A percentile compares a stretch with the other conserved stretches of the same genome.
phyloP scores from a whole-genome alignment of 2,329 filamentous ascomycete genomes.

The Monilinia vaccinii-corymbosi region DNA sequence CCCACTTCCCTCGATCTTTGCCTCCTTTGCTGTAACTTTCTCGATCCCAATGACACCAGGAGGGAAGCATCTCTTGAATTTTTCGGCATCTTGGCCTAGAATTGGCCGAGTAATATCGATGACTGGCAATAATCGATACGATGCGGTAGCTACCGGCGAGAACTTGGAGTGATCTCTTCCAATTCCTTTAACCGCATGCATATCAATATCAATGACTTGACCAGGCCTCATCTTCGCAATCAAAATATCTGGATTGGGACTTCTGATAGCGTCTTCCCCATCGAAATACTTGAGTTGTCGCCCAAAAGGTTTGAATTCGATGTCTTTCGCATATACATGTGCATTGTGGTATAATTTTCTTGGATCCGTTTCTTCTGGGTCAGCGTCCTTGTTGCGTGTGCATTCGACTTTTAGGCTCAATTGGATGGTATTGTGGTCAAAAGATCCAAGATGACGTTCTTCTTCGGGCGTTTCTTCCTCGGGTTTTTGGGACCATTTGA shows the following conservation, averaged over 20 bases:
- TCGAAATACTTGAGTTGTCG: conserved; percentile 61
- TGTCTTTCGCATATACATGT: conserved; percentile 70
- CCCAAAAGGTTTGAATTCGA: conserved; percentile 69
- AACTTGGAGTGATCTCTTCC: conserved; percentile 95
- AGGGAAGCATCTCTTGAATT: conserved; percentile 86
- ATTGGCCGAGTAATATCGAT: conserved; percentile 82
- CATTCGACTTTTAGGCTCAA: conserved; percentile 72
- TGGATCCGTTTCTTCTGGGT: conserved; percentile 67
- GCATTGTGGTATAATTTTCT: conserved; percentile 78
- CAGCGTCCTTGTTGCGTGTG: conserved; percentile 66
- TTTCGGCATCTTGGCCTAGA: conserved; percentile 73
- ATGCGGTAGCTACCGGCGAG: conserved; percentile 89
- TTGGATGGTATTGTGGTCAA: conserved; percentile 81
- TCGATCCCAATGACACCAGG: conserved; percentile 77
- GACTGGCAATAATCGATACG: conserved; percentile 80
- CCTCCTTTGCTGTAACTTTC: conserved; percentile 59
- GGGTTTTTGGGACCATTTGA: conserved; percentile 74
- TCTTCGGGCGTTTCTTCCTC: conserved; percentile 49
- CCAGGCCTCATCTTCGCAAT: conserved; percentile 89
- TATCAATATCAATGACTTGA: conserved; percentile 75
- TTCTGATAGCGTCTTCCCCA: conserved; percentile 57
- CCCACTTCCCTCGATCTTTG: conserved; percentile 46
- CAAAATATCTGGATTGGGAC: conserved; percentile 85
- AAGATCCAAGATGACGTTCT: conserved; percentile 43
- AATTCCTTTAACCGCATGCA: conserved; percentile 93